Evolutionary conservation across 2,329 filamentous ascomycete genomes (phyloP).

Genomic region (Cercospora brassicicola): DNA sequence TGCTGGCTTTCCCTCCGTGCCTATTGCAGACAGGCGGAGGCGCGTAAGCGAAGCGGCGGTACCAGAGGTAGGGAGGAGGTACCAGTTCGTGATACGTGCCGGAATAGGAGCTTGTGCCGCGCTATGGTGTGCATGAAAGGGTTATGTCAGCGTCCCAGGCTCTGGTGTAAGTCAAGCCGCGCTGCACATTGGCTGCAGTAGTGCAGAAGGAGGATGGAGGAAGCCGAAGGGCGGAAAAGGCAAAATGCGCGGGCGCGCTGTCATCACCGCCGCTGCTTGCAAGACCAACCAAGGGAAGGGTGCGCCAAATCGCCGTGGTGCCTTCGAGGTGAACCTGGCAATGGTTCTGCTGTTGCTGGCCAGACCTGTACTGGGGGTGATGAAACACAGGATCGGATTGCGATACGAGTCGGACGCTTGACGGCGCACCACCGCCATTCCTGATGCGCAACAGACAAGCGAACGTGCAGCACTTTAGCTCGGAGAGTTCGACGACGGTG

Average conservation of each 20-base stretch:
- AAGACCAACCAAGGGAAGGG: not conserved
- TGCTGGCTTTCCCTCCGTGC: not conserved
- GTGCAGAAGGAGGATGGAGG: not conserved
- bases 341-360: not conserved
- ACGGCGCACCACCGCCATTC: not conserved
- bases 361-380: not conserved
- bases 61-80: not conserved
- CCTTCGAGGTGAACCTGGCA: not conserved
- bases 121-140: not conserved
- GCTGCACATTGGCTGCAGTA: not conserved
- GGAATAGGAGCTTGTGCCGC: not conserved
- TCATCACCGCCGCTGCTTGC: not conserved
- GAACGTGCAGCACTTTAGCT: not conserved
- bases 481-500: slow-evolving; percentile 7
- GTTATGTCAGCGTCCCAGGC: slow-evolving; percentile 1
- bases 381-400: not conserved
- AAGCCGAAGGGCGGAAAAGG: not conserved
- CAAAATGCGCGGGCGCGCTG: not conserved
- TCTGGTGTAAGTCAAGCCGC: slow-evolving; percentile 1
- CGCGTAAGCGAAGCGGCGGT: not conserved
- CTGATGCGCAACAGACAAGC: not conserved
- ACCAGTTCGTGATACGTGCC: not conserved
- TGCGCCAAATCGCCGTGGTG: not conserved
- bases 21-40: not conserved
- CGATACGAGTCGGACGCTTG: not conserved